Evolutionary conservation across 148 eudicot species (phyloP), one percentile per base, ranked within the genome.

Genomic region (Diospyros kaki): DNA sequence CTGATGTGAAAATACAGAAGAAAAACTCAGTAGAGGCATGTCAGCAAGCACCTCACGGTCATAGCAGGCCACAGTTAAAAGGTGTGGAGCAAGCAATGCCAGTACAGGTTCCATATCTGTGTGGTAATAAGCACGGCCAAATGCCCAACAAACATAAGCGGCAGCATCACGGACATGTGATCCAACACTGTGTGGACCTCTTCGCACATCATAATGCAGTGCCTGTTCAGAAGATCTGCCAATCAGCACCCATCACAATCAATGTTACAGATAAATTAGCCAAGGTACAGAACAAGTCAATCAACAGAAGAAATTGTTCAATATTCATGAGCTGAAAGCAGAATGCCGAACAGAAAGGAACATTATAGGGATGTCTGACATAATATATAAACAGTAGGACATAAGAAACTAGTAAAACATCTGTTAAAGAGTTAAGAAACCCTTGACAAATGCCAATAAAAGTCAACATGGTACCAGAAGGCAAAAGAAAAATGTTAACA

Each of bases 91-190:
- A 77, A 95, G 96, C 83, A 86, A 89, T 69, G 87, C 86, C 79
- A 95, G 81, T 75, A 92, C 80, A 69, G 83, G 83, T 77, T 84
- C 82, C 97, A 95, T 95, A 82, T 95, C 97, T 14, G 78, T 70
- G 75, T 90, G 90, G 79, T 78, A 84, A 83, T 95, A 95, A 77
- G 98, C 96, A 78, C 98, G 96, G 63, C 98, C 98, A 84, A 95
- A 95, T 67, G 98, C 98, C 98, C 98, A 95, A 77, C 98, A 95
- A 82, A 95, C 98, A 92, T 95, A 95, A 69, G 98, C 97, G 71
- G 98, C 98, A 76, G 98, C 98, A 89, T 95, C 98, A 81, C 98
- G 97, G 42, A 95, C 97, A 81, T 95, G 98, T 46, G 98, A 94
- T 53, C 98, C 98, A 72, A 95, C 91, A 86, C 98, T 95, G 78